Base-by-base conservation (phyloP, 2,329 filamentous ascomycete species). In the Ophiosphaerella herpotricha region DNA sequence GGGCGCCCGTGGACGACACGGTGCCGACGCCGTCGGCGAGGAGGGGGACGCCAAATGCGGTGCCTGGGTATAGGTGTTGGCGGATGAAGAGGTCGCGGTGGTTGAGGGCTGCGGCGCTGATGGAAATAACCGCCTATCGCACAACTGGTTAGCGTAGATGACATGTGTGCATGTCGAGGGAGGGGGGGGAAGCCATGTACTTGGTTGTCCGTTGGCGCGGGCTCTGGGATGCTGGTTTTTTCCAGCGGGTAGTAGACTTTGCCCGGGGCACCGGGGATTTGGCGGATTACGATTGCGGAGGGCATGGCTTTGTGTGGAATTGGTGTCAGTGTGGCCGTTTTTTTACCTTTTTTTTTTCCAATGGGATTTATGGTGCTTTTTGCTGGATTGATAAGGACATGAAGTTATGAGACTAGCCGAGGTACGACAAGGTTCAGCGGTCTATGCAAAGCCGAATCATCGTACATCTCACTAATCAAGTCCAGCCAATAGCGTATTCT, bases 51-150 rank as follows among this genome's bases (percentile, higher is more conserved):
- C 83, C 81, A 73, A 96, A 96, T 11, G 88, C 87, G 45, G 91
- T 88, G 61, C 84, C 88, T 0, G 93, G 93, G 78, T 97, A 97
- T 35, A 96, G 85, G 68, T 92, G 88, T 73, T 94, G 91, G 46
- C 93, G 89, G 74, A 96, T 89, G 78, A 97, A 97, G 61, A 96
- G 85, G 74, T 97, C 94, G 64, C 92, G 89, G 78, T 97, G 94
- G 78, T 97, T 97, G 43, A 97, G 85, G 12, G 93, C 88, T 1
- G 87, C 89, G 43, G 91, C 89, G 32, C 83, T 82, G 67, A 97
- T 79, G 65, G 84, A 85, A 55, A 97, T 78, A 6, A 95, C 79
- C 58, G 96, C 78, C 71, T 97, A 82, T 55, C 3, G 46, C 18
- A 21, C 18, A 21, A 21, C 18, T 79, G 13, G 83, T 46, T 52